Evolutionary conservation across 306 rosid species (phyloP).

Genomic region (Cucumis hystrix): DNA sequence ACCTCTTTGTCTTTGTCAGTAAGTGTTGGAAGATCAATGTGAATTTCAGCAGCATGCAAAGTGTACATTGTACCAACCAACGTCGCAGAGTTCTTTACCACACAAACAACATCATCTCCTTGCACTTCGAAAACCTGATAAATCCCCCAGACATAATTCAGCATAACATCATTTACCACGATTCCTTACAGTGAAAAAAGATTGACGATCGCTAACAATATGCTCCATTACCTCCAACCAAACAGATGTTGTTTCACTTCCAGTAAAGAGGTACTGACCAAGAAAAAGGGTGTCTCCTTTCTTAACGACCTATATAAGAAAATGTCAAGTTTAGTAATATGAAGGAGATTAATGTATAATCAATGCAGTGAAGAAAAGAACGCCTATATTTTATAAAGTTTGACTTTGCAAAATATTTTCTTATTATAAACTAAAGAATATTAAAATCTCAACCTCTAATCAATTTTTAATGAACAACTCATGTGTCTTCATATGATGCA

Average conservation of each 20-base stretch:
- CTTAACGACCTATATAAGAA: conserved; percentile 51
- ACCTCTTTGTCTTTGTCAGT: conserved; percentile 63
- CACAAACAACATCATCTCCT: conserved; percentile 74
- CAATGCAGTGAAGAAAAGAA: not conserved
- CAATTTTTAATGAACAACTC: not conserved
- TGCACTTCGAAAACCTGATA: conserved; percentile 71
- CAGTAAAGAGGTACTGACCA: conserved; percentile 96
- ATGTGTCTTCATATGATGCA: not conserved
- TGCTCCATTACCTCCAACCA: conserved; percentile 80
- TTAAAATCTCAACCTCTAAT: not conserved
- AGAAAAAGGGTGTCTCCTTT: conserved; percentile 90
- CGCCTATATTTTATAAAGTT: not conserved
- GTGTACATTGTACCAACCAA: conserved; percentile 86
- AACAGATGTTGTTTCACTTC: conserved; percentile 97
- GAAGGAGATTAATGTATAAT: not conserved
- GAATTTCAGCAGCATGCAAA: conserved; percentile 83
- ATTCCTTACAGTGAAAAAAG: not conserved
- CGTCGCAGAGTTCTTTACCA: conserved; percentile 76
- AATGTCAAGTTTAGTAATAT: not conserved
- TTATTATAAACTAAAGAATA: not conserved
- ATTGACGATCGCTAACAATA: not conserved
- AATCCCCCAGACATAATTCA: not conserved
- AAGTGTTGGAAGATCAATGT: conserved; percentile 80
- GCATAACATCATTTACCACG: not conserved
- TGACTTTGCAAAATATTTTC: not conserved